phyloP scores from a whole-genome alignment of 2,329 filamentous ascomycete genomes.

The Geoglossum cookeanum region DNA sequence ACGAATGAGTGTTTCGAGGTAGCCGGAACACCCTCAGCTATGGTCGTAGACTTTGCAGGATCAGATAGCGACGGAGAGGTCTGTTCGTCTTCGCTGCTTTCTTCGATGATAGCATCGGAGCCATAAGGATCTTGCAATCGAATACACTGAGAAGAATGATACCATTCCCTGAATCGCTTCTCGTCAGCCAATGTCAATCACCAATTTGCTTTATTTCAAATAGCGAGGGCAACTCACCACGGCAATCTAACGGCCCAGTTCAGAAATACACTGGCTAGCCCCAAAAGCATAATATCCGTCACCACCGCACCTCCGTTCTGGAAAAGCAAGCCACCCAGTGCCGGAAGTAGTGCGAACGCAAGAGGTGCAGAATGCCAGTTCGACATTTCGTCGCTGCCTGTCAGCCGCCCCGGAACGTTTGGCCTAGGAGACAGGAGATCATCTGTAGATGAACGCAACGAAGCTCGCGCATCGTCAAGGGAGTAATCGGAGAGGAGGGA shows the following conservation, averaged over 20 bases:
- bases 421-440: conserved; percentile 42
- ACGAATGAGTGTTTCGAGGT: neutral
- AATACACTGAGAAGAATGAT: conserved; percentile 47
- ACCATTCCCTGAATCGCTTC: conserved; percentile 41
- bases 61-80: neutral
- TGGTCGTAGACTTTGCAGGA: conserved; percentile 1
- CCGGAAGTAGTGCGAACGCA: conserved; percentile 66
- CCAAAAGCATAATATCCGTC: conserved; percentile 68
- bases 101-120: conserved; percentile 15
- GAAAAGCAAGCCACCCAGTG: conserved; percentile 68
- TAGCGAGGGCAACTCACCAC: conserved; percentile 39
- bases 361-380: conserved; percentile 67
- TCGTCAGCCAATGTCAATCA: conserved; percentile 2
- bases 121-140: conserved; percentile 29
- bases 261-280: conserved; percentile 64
- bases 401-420: neutral
- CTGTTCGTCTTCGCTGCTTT: conserved; percentile 15
- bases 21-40: neutral
- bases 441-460: conserved; percentile 46
- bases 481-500: conserved; percentile 65
- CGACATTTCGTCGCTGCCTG: conserved; percentile 30
- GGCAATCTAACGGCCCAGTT: conserved; percentile 85
- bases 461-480: conserved; percentile 44
- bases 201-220: neutral
- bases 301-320: conserved; percentile 66